Evolutionary conservation across 2,329 filamentous ascomycete species (phyloP), one percentile per base, ranked within the genome.

Genomic region (Diaporthe sp.): DNA sequence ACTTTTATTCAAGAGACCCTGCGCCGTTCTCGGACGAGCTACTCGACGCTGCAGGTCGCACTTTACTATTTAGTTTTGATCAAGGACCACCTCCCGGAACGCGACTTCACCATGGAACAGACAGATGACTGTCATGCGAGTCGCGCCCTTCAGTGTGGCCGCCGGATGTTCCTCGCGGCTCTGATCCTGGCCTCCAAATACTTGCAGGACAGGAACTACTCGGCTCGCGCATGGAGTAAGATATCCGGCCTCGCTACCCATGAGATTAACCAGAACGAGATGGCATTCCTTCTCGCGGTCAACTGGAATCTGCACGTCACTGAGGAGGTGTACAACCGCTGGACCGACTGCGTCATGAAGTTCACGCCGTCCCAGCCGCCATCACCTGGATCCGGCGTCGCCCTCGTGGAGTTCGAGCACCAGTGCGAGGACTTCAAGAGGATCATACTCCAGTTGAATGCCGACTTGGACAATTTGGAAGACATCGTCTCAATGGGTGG

Each of bases 1-100:
- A 97, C 94, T 71, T 99, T 98, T 83, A 98, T 99, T 80, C 96
- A 98, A 85, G 97, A 98, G 88, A 98, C 97, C 28, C 89, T 99
- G 78, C 94, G 96, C 79, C 92, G 97, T 80, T 99, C 97, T 76
- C 93, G 96, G 80, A 98, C 97, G 57, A 98, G 96, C 86, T 99
- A 98, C 86, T 98, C 96, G 75, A 99, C 97, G 40, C 87, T 99
- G 72, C 97, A 98, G 85, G 97, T 99, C 76, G 96, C 97, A 35
- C 88, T 99, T 77, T 99, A 98, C 84, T 99, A 99, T 83, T 87
- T 99, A 81, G 93, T 99, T 81, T 89, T 98, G 79, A 96, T 99
- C 84, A 97, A 97, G 86, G 91, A 94, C 30, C 94, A 95, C 84
- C 92, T 99, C 71, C 96, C 95, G 19, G 92, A 90, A 77, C 90